Evolutionary conservation across 169 alveolate species (phyloP).

Genomic region (Neospora caninum): DNA sequence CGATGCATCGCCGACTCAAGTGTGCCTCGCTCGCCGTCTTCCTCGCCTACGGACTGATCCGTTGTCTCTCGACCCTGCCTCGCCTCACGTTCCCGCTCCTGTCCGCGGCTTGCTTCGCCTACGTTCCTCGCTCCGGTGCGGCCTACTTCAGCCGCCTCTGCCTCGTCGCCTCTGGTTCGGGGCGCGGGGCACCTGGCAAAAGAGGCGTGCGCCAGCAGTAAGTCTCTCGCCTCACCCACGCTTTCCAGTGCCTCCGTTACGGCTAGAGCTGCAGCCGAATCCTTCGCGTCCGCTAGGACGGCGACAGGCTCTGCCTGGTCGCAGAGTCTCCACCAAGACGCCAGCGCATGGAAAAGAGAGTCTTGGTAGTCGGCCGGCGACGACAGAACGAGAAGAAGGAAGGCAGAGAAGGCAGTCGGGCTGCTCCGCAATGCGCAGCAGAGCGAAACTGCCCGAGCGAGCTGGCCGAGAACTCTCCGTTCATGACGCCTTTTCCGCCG

Average conservation of each 20-base stretch:
- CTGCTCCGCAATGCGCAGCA: conserved; percentile 9
- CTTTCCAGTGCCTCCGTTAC: too few species aligned
- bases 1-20: too few species aligned
- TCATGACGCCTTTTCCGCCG: neutral
- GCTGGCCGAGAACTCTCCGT: neutral
- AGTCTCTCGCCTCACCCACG: too few species aligned
- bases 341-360: neutral
- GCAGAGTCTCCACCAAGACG: conserved; percentile 1
- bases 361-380: conserved; percentile 13
- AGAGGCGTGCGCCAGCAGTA: too few species aligned
- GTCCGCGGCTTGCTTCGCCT: neutral
- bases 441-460: neutral
- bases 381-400: neutral
- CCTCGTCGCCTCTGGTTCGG: too few species aligned
- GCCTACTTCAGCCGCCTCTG: too few species aligned
- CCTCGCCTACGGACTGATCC: neutral
- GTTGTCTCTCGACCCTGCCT: neutral
- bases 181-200: too few species aligned
- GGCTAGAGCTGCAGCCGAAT: neutral
- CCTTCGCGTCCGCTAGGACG: conserved; percentile 13
- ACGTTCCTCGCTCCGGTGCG: too few species aligned
- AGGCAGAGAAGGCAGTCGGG: conserved; percentile 21
- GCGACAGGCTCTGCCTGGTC: neutral
- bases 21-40: neutral
- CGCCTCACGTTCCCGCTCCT: neutral